A percentile compares a stretch with the other conserved stretches of the same genome.
Evolutionary conservation across 1,139 yeast genomes (phyloP).

Genomic region (Saccharomyces hybrid): DNA sequence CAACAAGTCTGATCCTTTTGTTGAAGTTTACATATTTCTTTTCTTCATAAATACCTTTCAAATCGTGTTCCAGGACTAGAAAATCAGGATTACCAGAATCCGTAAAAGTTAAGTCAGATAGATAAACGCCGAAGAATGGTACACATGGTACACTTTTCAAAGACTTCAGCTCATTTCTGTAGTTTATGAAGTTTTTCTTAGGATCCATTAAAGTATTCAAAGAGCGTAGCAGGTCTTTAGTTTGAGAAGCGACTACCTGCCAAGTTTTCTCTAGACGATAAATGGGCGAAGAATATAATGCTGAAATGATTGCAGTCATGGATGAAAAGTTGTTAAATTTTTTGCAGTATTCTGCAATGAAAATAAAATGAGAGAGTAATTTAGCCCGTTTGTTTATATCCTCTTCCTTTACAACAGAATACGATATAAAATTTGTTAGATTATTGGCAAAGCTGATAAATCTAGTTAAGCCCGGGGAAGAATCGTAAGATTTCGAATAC

Average conservation of each 20-base stretch:
- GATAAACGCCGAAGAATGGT: slow-evolving; percentile 30
- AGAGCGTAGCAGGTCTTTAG: slow-evolving; percentile 47
- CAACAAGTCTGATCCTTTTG: slow-evolving; percentile 67
- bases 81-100: slow-evolving; percentile 84
- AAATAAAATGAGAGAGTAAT: slow-evolving; percentile 65
- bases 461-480: slow-evolving; percentile 45
- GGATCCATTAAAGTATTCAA: slow-evolving; percentile 86
- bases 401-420: slow-evolving; percentile 55
- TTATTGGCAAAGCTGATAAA: slow-evolving; percentile 76
- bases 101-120: slow-evolving; percentile 84
- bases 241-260: slow-evolving; percentile 54
- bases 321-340: slow-evolving; percentile 76
- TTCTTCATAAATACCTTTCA: slow-evolving; percentile 43
- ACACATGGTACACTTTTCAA: slow-evolving; percentile 74
- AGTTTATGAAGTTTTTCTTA: slow-evolving; percentile 77
- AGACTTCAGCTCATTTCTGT: slow-evolving; percentile 69
- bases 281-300: slow-evolving; percentile 78
- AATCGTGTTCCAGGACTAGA: neutral
- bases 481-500: slow-evolving; percentile 47
- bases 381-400: slow-evolving; percentile 65
- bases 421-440: slow-evolving; percentile 77
- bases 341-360: slow-evolving; percentile 74
- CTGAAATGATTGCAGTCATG: slow-evolving; percentile 90
- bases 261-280: slow-evolving; percentile 82
- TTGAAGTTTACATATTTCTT: slow-evolving; percentile 62